Evolutionary conservation across 1,284 basidiomycete genomes (phyloP).

Genomic region (Volvariella volvacea): DNA sequence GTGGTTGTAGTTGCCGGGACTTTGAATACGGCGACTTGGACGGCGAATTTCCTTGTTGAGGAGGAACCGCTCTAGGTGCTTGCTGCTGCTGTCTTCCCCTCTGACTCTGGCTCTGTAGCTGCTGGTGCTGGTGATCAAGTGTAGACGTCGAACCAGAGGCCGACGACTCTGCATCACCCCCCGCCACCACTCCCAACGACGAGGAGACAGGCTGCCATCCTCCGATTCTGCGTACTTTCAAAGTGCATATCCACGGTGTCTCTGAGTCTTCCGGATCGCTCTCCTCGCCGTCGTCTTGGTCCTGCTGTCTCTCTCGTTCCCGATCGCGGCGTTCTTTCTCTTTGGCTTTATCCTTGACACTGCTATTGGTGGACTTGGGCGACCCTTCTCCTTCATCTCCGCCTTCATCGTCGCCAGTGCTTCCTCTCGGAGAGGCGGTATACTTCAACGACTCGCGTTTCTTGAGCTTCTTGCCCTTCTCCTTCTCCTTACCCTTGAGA

Average conservation of each 20-base stretch:
- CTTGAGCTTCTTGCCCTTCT: constrained; percentile 5
- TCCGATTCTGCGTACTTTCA: constrained; percentile 42
- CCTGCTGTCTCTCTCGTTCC: constrained; percentile 16
- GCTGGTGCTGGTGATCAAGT: background rate
- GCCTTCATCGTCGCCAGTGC: constrained; percentile 12
- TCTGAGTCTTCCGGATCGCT: constrained; percentile 95
- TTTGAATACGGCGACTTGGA: no score
- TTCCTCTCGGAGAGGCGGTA: background rate
- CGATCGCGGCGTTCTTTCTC: constrained; percentile 14
- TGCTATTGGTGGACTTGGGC: constrained; percentile 7
- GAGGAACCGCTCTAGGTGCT: no score
- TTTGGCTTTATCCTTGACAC: constrained; percentile 10
- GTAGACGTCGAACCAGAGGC: background rate
- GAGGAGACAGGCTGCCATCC: no score
- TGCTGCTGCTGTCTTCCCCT: no score
- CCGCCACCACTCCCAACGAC: background rate
- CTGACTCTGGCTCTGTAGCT: no score
- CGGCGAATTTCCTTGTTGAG: no score
- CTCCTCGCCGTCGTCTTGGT: constrained; percentile 52
- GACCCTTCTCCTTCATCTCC: constrained; percentile 6
- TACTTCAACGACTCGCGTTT: constrained; percentile 8
- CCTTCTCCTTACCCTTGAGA: constrained; percentile 5
- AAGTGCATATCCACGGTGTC: constrained; percentile 87
- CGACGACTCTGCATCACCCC: background rate
- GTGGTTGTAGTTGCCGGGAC: no score